Conservation (phyloP, 768 basidiomycete species). For the Naganishia kalamii region DNA sequence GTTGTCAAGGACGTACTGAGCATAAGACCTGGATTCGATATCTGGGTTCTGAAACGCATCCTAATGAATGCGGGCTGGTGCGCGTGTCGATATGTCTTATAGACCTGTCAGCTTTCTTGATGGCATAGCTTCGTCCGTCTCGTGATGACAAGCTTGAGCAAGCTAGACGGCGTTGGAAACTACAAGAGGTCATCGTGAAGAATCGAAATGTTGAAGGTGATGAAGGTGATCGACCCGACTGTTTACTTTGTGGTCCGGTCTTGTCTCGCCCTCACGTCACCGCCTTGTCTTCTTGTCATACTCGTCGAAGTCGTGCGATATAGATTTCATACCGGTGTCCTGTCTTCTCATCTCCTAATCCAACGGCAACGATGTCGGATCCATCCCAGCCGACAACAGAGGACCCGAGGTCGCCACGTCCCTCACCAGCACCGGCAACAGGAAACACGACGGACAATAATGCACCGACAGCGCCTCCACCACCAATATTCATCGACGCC, state of each 20-base stretch:
- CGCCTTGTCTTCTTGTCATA: background rate
- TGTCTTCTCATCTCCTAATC: background rate
- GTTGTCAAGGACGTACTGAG: conserved; percentile 29
- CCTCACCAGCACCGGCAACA: background rate
- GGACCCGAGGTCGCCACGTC: conserved; percentile 6
- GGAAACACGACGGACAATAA: background rate
- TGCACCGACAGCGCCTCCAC: conserved; percentile 6
- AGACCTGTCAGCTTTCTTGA: background rate
- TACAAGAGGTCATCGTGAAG: background rate
- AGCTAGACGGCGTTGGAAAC: too few relatives aligned
- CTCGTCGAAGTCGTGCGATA: background rate
- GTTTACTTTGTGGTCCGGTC: conserved; percentile 1
- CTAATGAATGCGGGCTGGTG: background rate
- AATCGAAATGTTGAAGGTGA: background rate
- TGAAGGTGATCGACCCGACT: background rate
- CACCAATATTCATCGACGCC: conserved; percentile 17
- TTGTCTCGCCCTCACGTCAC: background rate
- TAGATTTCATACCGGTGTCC: background rate
- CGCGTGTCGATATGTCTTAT: background rate
- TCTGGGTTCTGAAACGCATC: conserved; percentile 44
- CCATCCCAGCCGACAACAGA: background rate
- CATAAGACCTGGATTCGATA: conserved; percentile 37
- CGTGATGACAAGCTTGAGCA: too few relatives aligned
- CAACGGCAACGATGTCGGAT: background rate
- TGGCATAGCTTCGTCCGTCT: background rate